Conservation (phyloP, 139 green algal genomes). For the Chlorella sp. region DNA sequence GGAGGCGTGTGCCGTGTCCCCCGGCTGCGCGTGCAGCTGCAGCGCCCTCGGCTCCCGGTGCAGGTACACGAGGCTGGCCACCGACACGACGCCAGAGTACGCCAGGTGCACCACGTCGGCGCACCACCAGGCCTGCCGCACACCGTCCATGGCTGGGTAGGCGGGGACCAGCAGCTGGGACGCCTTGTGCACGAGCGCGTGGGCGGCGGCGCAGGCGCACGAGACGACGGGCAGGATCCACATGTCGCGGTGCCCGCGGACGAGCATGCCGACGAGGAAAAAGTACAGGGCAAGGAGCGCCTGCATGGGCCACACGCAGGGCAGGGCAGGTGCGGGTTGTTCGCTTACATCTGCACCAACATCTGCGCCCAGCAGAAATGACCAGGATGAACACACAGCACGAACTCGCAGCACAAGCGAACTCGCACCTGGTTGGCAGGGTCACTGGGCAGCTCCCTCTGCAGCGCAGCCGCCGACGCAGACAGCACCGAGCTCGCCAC, state of each 20-base stretch:
- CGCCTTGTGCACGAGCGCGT: not conserved
- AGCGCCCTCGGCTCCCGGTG: slow-evolving; percentile 17
- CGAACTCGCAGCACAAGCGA: too few relatives aligned
- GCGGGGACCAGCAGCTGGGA: slow-evolving; percentile 27
- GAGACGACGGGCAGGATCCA: slow-evolving; percentile 64
- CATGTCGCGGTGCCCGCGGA: slow-evolving; percentile 54
- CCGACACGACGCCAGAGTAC: slow-evolving; percentile 24
- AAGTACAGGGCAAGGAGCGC: slow-evolving; percentile 73
- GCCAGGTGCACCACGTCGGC: slow-evolving; percentile 43
- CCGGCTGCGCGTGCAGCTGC: slow-evolving; percentile 2
- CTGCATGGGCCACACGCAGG: slow-evolving; percentile 25
- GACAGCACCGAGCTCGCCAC: not conserved
- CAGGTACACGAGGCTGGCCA: slow-evolving; percentile 28
- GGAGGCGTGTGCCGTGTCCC: slow-evolving; percentile 17
- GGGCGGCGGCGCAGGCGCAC: slow-evolving; percentile 23
- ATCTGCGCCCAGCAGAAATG: too few relatives aligned
- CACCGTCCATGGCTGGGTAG: slow-evolving; percentile 14
- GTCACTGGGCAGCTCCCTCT: slow-evolving; percentile 37
- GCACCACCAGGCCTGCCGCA: slow-evolving; percentile 25
- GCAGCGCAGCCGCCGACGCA: slow-evolving; percentile 11
- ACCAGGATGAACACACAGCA: not conserved
- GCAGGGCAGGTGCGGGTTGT: too few relatives aligned
- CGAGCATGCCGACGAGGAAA: slow-evolving; percentile 70
- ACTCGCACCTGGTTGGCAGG: slow-evolving; percentile 52
- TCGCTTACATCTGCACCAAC: too few relatives aligned